phyloP scores from a whole-genome alignment of 352 stramenopile species.

The Phytophthora syringae region DNA sequence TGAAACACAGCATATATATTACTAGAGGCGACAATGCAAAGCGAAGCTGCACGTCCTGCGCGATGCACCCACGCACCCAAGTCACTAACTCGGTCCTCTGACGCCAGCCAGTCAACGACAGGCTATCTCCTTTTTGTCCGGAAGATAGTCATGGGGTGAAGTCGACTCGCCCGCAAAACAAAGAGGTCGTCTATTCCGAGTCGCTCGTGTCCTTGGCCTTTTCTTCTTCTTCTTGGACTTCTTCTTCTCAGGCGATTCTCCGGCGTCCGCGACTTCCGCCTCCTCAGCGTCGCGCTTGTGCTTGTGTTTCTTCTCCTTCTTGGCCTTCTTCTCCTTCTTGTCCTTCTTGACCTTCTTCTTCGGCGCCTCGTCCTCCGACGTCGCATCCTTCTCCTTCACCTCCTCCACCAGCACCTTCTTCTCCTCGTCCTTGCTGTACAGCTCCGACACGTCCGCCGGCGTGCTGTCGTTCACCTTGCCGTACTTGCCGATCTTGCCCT shows the following conservation, averaged over 20 bases:
- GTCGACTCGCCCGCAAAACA: slow-evolving; percentile 12
- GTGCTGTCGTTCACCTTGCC: slow-evolving; percentile 90
- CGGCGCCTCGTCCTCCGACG: slow-evolving; percentile 61
- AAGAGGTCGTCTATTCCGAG: slow-evolving; percentile 62
- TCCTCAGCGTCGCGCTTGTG: slow-evolving; percentile 76
- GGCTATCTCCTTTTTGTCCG: slow-evolving; percentile 37
- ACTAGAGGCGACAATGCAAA: slow-evolving; percentile 29
- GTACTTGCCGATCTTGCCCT: slow-evolving; percentile 91
- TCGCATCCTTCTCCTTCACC: slow-evolving; percentile 48
- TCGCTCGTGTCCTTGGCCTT: slow-evolving; percentile 72
- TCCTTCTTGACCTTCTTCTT: slow-evolving; percentile 61
- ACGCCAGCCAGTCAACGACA: slow-evolving; percentile 2
- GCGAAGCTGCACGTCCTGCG: background rate
- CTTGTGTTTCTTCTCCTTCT: slow-evolving; percentile 79
- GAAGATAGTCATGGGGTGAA: slow-evolving; percentile 37
- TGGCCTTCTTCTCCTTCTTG: slow-evolving; percentile 52
- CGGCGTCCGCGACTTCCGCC: slow-evolving; percentile 45
- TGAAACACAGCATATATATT: slow-evolving; percentile 41
- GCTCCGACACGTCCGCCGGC: slow-evolving; percentile 73
- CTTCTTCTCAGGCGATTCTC: slow-evolving; percentile 86
- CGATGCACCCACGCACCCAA: slow-evolving; percentile 1
- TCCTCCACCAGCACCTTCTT: slow-evolving; percentile 74
- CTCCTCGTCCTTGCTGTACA: slow-evolving; percentile 69
- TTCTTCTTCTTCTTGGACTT: slow-evolving; percentile 92
- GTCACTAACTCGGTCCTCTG: slow-evolving; percentile 30